Evolutionary conservation across 2,329 filamentous ascomycete species (phyloP).

Genomic region (Fusarium sp.): DNA sequence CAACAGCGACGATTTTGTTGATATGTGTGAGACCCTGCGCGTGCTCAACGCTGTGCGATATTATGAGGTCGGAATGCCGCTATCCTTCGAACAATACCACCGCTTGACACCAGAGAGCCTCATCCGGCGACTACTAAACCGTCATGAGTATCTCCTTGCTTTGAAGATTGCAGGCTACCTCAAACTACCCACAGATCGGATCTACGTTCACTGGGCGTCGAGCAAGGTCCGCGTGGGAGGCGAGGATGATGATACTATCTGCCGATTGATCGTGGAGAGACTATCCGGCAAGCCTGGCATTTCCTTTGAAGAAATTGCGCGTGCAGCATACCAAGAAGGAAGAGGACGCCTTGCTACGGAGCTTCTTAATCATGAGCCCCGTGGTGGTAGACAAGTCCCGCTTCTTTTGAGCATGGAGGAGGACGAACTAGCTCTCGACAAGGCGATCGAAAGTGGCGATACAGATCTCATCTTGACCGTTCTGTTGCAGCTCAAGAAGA

Average conservation of each 20-base stretch:
- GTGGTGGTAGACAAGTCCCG: slow-evolving; percentile 96
- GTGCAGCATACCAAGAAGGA: slow-evolving; percentile 94
- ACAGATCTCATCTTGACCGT: slow-evolving; percentile 94
- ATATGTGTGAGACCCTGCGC: slow-evolving; percentile 94
- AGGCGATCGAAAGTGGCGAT: slow-evolving; percentile 95
- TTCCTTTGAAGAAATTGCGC: slow-evolving; percentile 94
- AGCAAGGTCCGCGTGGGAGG: slow-evolving; percentile 90
- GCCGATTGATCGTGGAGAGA: slow-evolving; percentile 87
- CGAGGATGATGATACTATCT: slow-evolving; percentile 90
- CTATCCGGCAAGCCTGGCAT: slow-evolving; percentile 91
- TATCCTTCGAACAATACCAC: slow-evolving; percentile 95
- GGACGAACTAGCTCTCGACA: slow-evolving; percentile 94
- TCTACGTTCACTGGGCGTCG: slow-evolving; percentile 97
- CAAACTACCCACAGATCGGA: slow-evolving; percentile 86
- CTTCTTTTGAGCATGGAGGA: slow-evolving; percentile 95
- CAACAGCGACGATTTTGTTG: slow-evolving; percentile 98
- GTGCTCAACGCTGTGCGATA: slow-evolving; percentile 94
- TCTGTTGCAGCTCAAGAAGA: slow-evolving; percentile 88
- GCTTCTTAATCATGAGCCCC: slow-evolving; percentile 91
- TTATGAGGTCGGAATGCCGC: slow-evolving; percentile 89
- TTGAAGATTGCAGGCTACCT: slow-evolving; percentile 91
- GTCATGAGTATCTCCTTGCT: slow-evolving; percentile 91
- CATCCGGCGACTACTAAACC: slow-evolving; percentile 87
- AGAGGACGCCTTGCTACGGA: slow-evolving; percentile 90
- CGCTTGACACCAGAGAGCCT: slow-evolving; percentile 90